Percentiles rank a stretch among this genome's conserved stretches.
Conservation (phyloP, 768 basidiomycete genomes). For the Panus rudis region DNA sequence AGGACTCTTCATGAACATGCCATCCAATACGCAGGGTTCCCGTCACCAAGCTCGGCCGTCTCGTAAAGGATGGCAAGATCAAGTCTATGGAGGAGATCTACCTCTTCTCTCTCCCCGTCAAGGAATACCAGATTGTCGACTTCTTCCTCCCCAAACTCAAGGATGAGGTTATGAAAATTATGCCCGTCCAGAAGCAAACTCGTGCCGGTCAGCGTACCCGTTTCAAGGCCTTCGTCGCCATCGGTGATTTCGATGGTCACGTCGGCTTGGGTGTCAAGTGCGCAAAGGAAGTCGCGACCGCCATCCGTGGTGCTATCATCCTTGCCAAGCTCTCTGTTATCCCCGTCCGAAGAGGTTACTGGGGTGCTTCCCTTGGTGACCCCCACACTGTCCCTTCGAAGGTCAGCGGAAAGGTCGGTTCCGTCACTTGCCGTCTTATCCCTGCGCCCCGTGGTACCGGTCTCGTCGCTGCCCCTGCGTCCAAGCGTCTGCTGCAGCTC, state of each 20-base stretch:
- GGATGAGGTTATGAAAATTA: constrained; percentile 99
- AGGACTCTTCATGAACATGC: constrained; percentile 7
- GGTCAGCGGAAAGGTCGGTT: constrained; percentile 97
- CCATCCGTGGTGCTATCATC: constrained; percentile 99
- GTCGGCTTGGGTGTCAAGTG: constrained; percentile 99
- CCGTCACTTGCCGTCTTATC: constrained; percentile 98
- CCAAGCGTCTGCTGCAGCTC: constrained; percentile 92
- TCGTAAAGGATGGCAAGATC: constrained; percentile 99
- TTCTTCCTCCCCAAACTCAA: constrained; percentile 98
- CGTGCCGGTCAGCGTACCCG: constrained; percentile 99
- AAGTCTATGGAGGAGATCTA: constrained; percentile 99
- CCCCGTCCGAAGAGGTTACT: constrained; percentile 98
- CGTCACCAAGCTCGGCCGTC: constrained; percentile 98
- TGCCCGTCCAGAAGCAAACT: constrained; percentile 99
- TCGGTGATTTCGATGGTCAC: constrained; percentile 97
- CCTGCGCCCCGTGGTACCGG: constrained; percentile 98
- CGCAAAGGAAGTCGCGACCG: constrained; percentile 99
- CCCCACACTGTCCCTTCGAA: constrained; percentile 99
- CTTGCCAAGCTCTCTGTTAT: constrained; percentile 96
- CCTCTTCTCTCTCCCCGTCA: constrained; percentile 99
- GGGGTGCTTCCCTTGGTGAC: constrained; percentile 98
- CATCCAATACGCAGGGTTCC: constrained; percentile 60
- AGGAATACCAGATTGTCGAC: constrained; percentile 99
- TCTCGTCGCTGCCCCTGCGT: constrained; percentile 98
- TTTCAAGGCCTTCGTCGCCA: constrained; percentile 99